Conservation (phyloP, 208 protist species). For the Leishmania martiniquensis region DNA sequence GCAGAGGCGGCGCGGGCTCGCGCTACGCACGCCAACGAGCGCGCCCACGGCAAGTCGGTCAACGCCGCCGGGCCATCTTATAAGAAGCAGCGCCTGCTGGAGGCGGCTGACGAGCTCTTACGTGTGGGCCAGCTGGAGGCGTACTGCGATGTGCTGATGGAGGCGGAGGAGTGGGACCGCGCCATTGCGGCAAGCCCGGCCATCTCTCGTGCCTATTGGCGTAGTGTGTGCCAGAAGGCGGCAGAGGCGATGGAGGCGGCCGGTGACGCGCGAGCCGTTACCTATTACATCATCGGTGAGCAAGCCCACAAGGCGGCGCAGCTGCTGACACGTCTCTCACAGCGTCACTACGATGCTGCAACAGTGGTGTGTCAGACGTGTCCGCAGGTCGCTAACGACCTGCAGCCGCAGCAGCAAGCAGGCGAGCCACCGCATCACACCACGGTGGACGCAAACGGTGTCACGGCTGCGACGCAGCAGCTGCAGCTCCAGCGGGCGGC, state of each 20-base stretch:
- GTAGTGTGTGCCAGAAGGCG: constrained; percentile 63
- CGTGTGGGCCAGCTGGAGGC: constrained; percentile 74
- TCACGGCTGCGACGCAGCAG: constrained; percentile 37
- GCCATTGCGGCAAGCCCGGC: constrained; percentile 87
- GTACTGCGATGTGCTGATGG: constrained; percentile 84
- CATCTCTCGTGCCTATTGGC: constrained; percentile 91
- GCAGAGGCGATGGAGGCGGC: constrained; percentile 71
- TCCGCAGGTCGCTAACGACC: constrained; percentile 48
- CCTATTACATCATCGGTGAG: constrained; percentile 84
- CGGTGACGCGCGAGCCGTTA: constrained; percentile 63
- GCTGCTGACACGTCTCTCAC: constrained; percentile 46
- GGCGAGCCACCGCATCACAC: constrained; percentile 61
- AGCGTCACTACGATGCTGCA: constrained; percentile 52
- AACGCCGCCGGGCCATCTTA: constrained; percentile 52
- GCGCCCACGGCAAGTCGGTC: constrained; percentile 73
- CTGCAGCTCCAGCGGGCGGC: constrained; percentile 44
- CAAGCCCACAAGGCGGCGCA: constrained; percentile 71
- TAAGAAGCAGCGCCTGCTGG: constrained; percentile 61
- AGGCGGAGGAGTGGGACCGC: constrained; percentile 89
- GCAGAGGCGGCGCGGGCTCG: constrained; percentile 45
- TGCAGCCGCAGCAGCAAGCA: constrained; percentile 15
- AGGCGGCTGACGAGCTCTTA: constrained; percentile 77
- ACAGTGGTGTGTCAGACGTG: constrained; percentile 69
- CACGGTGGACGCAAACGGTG: constrained; percentile 62
- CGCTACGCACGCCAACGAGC: constrained; percentile 64